Evolutionary conservation across 2,329 filamentous ascomycete species (phyloP), one percentile per base, ranked within the genome.

Genomic region (Rhynchosporium secalis): DNA sequence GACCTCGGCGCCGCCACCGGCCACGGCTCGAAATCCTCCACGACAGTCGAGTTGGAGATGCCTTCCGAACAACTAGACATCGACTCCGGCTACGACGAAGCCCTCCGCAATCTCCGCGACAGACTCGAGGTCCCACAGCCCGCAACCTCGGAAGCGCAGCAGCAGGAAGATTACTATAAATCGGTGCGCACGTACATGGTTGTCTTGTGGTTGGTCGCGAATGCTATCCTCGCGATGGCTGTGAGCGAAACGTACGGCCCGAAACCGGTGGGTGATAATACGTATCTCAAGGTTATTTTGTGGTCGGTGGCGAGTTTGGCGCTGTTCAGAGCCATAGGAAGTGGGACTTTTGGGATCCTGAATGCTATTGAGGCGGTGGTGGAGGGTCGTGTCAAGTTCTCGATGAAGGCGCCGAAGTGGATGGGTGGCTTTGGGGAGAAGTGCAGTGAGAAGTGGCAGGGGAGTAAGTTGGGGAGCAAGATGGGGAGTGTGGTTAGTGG

Each of bases 121-220:
- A 85, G 95, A 49, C 82, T 99, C 70, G 92, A 96, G 74, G 94
- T 98, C 0, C 81, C 89, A 10, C 75, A 77, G 12, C 75, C 83
- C 0, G 76, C 80, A 0, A 70, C 86, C 15, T 87, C 84, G 48
- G 94, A 97, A 70, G 81, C 85, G 0, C 95, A 98, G 78, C 78
- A 92, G 77, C 95, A 99, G 76, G 95, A 99, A 76, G 95, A 99
- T 78, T 99, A 99, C 83, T 99, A 99, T 83, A 91, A 93, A 75
- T 91, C 89, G 46, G 95, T 99, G 58, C 87, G 95, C 60, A 99
- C 95, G 0, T 99, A 99, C 86, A 96, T 99, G 88, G 95, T 99
- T 12, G 87, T 96, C 48, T 83, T 88, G 52, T 99, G 95, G 95
- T 92, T 99, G 84, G 83, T 96, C 41, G 86, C 87, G 71, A 99